Evolutionary conservation across 345 rosid species (phyloP), one percentile per base, ranked within the genome.

Genomic region (Populus alba): DNA sequence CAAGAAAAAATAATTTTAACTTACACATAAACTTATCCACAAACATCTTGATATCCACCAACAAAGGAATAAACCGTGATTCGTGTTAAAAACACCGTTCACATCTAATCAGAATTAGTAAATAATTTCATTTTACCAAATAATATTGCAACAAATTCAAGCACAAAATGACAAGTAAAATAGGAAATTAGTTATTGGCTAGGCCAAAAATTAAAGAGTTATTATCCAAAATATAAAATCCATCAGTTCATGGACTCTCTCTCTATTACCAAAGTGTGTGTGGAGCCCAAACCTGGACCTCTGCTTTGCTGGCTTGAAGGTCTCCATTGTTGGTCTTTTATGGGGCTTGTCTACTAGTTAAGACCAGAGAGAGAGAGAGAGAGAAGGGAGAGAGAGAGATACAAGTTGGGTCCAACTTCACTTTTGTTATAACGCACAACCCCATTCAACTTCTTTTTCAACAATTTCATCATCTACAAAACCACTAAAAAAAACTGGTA

Each of bases 241-340:
- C 47, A 43, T 43, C 47, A 55, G n/a, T 7, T 72, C 79, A 75
- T 79, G 68, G 84, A 81, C 90, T 65, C 79, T 77, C 67, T 75
- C 80, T 72, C 69, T 17, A 65, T 49, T n/a, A 41, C 75, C 73
- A 45, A 11, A 38, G 84, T 65, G 68, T 25, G 18, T 47, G 96
- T 92, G 94, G 96, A 87, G 91, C 96, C 98, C 95, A 85, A 72
- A 76, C 70, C 85, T 81, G 91, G 93, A 83, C 93, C 94, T 85
- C 43, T 78, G 93, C 95, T 83, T 87, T 84, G 95, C 94, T 89
- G 97, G 92, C 94, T 80, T 79, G 87, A 76, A 88, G 86, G 91
- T 88, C 88, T 80, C 88, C 86, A 81, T 88, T 79, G 90, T 86
- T 89, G 90, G 87, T 87, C 80, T 87, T 88, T 86, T 88, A 88